Evolutionary conservation across 176 grass and related monocot genomes (phyloP).

Genomic region (Triticum urartu): DNA sequence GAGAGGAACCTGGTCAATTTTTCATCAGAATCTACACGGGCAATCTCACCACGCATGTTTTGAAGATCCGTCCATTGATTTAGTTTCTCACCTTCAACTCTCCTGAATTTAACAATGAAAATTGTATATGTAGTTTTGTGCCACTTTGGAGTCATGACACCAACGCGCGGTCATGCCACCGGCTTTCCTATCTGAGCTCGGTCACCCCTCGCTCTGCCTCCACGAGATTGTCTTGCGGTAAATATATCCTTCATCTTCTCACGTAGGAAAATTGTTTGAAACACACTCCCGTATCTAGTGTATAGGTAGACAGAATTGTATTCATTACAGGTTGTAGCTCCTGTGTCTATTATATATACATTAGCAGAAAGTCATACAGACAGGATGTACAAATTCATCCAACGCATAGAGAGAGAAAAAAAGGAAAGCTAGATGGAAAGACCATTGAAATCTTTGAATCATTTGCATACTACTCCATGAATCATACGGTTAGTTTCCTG

Average conservation of each 20-base stretch:
- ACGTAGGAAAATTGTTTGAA: constrained; percentile 18
- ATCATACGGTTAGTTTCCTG: constrained; percentile 23
- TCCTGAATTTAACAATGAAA: too few species aligned
- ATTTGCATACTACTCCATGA: background rate
- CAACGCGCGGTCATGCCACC: constrained; percentile 52
- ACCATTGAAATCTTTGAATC: background rate
- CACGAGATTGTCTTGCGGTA: constrained; percentile 73
- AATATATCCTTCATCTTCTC: constrained; percentile 73
- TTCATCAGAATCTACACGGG: too few species aligned
- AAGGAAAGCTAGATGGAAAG: background rate
- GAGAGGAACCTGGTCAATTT: too few species aligned
- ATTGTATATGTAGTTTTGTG: background rate
- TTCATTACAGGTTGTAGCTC: too few species aligned
- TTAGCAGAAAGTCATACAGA: too few species aligned
- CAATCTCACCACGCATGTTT: too few species aligned
- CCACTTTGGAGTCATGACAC: background rate
- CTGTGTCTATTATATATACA: too few species aligned
- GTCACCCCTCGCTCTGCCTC: constrained; percentile 64
- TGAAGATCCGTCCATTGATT: too few species aligned
- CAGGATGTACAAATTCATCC: too few species aligned
- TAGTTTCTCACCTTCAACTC: too few species aligned
- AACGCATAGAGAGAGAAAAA: too few species aligned
- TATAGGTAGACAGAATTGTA: too few species aligned
- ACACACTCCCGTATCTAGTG: background rate
- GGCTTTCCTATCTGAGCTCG: constrained; percentile 42